These are phyloP conservation scores for Xylaria scruposa DNA, from an alignment of 495 filamentous ascomycete genomes.

Conservation along the genomic window DNA sequence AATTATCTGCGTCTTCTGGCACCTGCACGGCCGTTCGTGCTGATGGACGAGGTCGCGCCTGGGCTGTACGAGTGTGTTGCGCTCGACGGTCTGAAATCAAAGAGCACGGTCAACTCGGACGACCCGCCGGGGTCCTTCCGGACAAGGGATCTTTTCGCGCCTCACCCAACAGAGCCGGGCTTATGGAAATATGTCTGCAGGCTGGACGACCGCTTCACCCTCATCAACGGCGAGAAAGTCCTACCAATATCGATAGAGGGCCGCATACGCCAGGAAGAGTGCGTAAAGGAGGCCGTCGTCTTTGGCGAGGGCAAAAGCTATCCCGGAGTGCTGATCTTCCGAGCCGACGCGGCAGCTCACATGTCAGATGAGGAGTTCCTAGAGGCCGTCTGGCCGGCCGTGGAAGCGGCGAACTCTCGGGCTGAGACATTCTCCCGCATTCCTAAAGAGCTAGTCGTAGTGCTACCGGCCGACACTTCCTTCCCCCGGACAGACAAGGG, in stretches of 20 bases:
- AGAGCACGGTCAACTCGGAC: constrained; percentile 57
- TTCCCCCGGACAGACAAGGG: constrained; percentile 61
- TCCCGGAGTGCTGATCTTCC: constrained; percentile 63
- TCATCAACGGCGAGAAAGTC: constrained; percentile 69
- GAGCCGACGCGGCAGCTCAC: constrained; percentile 38
- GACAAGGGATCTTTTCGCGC: constrained; percentile 64
- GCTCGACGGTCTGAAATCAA: constrained; percentile 56
- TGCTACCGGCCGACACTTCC: constrained; percentile 48
- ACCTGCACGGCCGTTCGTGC: constrained; percentile 37
- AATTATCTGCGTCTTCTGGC: constrained; percentile 46
- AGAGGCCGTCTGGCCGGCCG: constrained; percentile 52
- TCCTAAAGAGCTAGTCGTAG: constrained; percentile 54
- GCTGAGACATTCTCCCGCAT: constrained; percentile 63
- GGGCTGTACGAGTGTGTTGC: constrained; percentile 53
- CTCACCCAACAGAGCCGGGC: constrained; percentile 60
- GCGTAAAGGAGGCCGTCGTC: constrained; percentile 64
- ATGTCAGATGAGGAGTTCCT: constrained; percentile 50
- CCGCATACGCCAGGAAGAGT: constrained; percentile 55
- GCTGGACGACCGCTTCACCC: constrained; percentile 63
- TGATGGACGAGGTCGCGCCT: constrained; percentile 32
- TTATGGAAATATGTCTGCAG: constrained; percentile 66
- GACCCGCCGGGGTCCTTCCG: constrained; percentile 40
- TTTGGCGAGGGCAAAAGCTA: constrained; percentile 59
- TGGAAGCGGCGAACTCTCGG: constrained; percentile 57
- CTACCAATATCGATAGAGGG: constrained; percentile 65